phyloP scores from a whole-genome alignment of 257 asterid species.

The Rhazya stricta region DNA sequence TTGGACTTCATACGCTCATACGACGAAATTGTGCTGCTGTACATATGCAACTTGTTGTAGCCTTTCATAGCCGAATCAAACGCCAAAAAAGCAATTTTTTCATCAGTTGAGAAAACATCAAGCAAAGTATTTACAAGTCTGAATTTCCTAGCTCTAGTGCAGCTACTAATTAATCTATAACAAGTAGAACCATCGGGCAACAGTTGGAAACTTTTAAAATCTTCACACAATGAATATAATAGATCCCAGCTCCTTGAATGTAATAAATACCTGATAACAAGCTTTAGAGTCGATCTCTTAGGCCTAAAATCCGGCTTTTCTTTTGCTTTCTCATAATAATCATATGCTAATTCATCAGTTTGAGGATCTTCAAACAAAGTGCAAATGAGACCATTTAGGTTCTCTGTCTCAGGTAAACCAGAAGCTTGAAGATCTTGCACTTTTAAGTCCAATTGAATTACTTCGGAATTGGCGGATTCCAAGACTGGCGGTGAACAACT shows the following conservation, averaged over 20 bases:
- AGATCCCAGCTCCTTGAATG: conserved; percentile 50
- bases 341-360: conserved; percentile 53
- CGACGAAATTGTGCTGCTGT: conserved; percentile 41
- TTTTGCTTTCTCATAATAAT: conserved; percentile 56
- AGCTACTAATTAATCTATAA: conserved; percentile 47
- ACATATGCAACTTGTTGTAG: conserved; percentile 81
- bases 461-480: conserved; percentile 29
- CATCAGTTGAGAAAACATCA: conserved; percentile 36
- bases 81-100: conserved; percentile 41
- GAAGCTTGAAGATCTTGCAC: conserved; percentile 30
- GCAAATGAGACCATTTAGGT: conserved; percentile 54
- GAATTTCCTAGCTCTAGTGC: conserved; percentile 67
- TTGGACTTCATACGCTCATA: conserved; percentile 47
- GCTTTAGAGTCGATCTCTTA: conserved; percentile 48
- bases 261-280: conserved; percentile 59
- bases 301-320: conserved; percentile 44
- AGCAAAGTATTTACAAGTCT: conserved; percentile 53
- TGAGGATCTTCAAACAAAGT: conserved; percentile 52
- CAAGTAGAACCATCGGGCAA: conserved; percentile 56
- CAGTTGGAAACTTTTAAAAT: conserved; percentile 38
- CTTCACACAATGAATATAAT: conserved; percentile 41
- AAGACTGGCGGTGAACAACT: conserved; percentile 54
- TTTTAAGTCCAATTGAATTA: conserved; percentile 38
- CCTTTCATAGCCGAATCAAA: conserved; percentile 83
- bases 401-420: conserved; percentile 34